Conservation (phyloP, 495 filamentous ascomycete genomes). For the Neurospora sp. region DNA sequence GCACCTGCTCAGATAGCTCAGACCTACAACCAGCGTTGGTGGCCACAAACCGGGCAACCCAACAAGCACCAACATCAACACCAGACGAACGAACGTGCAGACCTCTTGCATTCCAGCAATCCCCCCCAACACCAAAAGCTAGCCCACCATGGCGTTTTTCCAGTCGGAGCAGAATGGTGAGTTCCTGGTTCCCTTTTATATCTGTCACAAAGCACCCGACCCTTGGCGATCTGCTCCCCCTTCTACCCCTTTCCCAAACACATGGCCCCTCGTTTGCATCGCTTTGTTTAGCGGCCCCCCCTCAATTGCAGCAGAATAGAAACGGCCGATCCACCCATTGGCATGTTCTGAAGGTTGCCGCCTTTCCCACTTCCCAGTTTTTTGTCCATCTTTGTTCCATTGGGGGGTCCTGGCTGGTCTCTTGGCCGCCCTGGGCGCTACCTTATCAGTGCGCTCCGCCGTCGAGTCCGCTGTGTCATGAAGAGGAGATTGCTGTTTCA, state of each 20-base stretch:
- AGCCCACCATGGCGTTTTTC: slow-evolving; percentile 20
- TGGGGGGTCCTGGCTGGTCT: slow-evolving; percentile 9
- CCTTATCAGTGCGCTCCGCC: slow-evolving; percentile 24
- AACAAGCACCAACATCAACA: not conserved
- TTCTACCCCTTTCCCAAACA: not conserved
- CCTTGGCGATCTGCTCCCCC: slow-evolving; percentile 2
- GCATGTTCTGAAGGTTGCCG: slow-evolving; percentile 10
- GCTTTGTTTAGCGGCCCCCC: slow-evolving; percentile 4
- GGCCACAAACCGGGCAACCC: slow-evolving; percentile 1
- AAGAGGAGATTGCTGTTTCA: slow-evolving; percentile 42
- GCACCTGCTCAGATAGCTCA: slow-evolving; percentile 1
- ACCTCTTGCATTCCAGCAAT: not conserved
- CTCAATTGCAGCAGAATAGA: slow-evolving; percentile 8
- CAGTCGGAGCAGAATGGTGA: slow-evolving; percentile 25
- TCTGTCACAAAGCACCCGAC: slow-evolving; percentile 2
- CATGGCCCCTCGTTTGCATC: slow-evolving; percentile 1
- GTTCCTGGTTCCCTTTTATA: slow-evolving; percentile 7
- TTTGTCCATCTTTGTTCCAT: slow-evolving; percentile 7
- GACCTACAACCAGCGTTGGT: not conserved
- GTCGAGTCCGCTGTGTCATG: slow-evolving; percentile 38
- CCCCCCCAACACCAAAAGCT: not conserved
- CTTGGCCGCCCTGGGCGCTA: not conserved
- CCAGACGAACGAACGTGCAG: not conserved
- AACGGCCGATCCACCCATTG: slow-evolving; percentile 10
- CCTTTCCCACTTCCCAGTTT: slow-evolving; percentile 23